Conservation (phyloP, 805 yeast genomes). For the Teunomyces kruisii region DNA sequence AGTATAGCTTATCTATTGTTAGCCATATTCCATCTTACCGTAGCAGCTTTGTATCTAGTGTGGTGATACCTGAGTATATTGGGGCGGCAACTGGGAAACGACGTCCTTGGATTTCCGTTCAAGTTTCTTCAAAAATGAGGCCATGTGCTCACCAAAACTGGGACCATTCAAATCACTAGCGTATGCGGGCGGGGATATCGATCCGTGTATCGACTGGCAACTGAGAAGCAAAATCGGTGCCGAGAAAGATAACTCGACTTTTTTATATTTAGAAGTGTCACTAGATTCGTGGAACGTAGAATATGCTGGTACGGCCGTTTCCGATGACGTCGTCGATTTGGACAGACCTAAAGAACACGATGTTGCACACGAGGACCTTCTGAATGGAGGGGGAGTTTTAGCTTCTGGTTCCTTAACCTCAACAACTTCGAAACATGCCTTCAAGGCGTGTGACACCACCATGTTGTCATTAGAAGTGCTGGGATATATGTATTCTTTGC, state of each 20-base stretch:
- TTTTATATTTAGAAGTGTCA: conserved; percentile 6
- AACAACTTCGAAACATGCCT: conserved; percentile 11
- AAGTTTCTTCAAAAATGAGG: not conserved
- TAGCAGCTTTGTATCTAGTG: too few relatives aligned
- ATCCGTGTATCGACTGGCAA: conserved; percentile 11
- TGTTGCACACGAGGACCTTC: not conserved
- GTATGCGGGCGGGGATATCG: conserved; percentile 13
- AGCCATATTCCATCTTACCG: too few relatives aligned
- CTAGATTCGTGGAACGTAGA: conserved; percentile 9
- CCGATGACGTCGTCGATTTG: not conserved
- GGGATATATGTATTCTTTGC: conserved; percentile 8
- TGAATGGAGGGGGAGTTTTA: not conserved
- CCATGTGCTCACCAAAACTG: conserved; percentile 1
- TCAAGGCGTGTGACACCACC: conserved; percentile 9
- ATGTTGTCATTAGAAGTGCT: conserved; percentile 3
- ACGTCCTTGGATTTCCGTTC: not conserved
- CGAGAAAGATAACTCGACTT: conserved; percentile 14
- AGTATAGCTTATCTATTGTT: too few relatives aligned
- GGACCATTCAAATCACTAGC: not conserved
- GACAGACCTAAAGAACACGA: not conserved
- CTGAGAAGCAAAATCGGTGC: conserved; percentile 12
- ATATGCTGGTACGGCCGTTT: conserved; percentile 5
- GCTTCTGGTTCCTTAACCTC: conserved; percentile 3
- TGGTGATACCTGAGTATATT: not conserved
- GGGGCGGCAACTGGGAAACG: not conserved